Conservation (phyloP, 1,139 yeast species). For the Geotrichum cucujoidarum region DNA sequence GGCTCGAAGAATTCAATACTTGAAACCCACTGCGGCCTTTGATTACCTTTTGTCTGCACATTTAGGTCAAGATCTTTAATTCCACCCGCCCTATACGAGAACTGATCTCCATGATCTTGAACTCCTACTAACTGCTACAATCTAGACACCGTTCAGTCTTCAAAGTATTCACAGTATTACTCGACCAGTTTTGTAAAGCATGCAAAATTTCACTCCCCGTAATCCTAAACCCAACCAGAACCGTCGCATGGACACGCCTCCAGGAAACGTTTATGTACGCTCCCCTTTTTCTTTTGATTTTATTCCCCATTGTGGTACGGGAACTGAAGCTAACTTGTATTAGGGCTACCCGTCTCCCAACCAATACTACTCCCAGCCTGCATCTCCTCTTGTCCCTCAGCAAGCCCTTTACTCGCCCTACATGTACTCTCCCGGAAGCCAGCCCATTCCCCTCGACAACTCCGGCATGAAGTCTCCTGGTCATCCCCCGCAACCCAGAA, state of each 20-base stretch:
- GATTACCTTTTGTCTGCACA: neutral
- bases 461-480: constrained; percentile 14
- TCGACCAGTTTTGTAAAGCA: too few relatives aligned
- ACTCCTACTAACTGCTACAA: neutral
- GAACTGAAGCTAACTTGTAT: neutral
- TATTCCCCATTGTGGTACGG: too few relatives aligned
- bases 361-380: constrained; percentile 11
- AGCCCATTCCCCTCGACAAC: constrained; percentile 12
- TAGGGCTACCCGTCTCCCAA: constrained; percentile 12
- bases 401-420: constrained; percentile 11
- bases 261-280: constrained; percentile 11
- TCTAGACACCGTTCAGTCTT: neutral
- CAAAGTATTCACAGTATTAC: too few relatives aligned
- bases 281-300: neutral
- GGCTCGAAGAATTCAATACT: neutral
- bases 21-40: neutral
- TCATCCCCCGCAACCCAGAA: constrained; percentile 17
- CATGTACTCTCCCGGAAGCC: constrained; percentile 16
- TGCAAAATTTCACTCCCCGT: constrained; percentile 16
- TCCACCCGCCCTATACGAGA: neutral
- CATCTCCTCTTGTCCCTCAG: constrained; percentile 11
- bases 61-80: neutral
- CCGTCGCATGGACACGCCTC: constrained; percentile 10
- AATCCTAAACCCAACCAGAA: constrained; percentile 16
- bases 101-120: neutral